Conservation (phyloP, 306 rosid species). For the Pyrus communis region DNA sequence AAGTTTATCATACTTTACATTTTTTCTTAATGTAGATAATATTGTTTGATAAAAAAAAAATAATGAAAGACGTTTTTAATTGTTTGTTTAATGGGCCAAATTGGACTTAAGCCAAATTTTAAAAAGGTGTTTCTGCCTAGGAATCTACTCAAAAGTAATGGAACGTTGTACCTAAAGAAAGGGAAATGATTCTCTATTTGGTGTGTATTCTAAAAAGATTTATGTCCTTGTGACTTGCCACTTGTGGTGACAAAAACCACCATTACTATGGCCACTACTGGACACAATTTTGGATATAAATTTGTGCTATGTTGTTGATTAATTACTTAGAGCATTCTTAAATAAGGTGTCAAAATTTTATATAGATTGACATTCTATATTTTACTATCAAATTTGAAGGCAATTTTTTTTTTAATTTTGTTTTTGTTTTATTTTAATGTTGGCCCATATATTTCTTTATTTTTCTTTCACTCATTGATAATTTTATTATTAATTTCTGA, state of each 20-base stretch:
- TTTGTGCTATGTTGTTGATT: neutral
- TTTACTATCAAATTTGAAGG: too few relatives aligned
- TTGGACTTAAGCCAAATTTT: conserved; percentile 23
- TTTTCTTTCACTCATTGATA: too few relatives aligned
- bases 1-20: fast-evolving
- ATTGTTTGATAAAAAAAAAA: too few relatives aligned
- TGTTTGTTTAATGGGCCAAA: neutral
- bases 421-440: too few relatives aligned
- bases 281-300: conserved; percentile 21
- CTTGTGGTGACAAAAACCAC: conserved; percentile 15
- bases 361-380: too few relatives aligned
- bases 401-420: too few relatives aligned
- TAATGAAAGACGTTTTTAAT: neutral
- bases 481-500: too few relatives aligned
- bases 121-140: conserved; percentile 35
- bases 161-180: conserved; percentile 30
- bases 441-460: too few relatives aligned
- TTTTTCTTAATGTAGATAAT: fast-evolving
- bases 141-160: conserved; percentile 42
- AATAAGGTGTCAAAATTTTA: too few relatives aligned
- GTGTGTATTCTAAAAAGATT: conserved; percentile 1
- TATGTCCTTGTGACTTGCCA: neutral
- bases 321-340: too few relatives aligned
- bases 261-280: conserved; percentile 9
- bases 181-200: conserved; percentile 21